A percentile compares a stretch with the other conserved stretches of the same genome.
phyloP scores from a whole-genome alignment of 805 yeast genomes.

The Wickerhamomyces mucosus region DNA sequence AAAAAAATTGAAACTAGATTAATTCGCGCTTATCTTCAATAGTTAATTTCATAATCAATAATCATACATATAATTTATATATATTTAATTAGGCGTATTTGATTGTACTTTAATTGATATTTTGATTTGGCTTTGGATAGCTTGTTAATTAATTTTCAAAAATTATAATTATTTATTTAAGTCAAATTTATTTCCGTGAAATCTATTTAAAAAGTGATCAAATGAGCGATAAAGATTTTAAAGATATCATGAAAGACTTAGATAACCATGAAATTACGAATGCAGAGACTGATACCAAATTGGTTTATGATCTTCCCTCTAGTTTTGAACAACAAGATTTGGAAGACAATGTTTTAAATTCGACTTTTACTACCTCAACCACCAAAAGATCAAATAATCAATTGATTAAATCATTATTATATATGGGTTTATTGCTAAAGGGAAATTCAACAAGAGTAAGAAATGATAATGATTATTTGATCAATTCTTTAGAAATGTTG shows the following conservation, averaged over 20 bases:
- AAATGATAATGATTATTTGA: conserved; percentile 4
- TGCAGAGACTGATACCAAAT: background rate
- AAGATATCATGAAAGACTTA: background rate
- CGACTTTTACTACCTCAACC: background rate
- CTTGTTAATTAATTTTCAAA: too few species aligned
- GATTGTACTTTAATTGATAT: too few species aligned
- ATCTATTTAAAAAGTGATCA: too few species aligned
- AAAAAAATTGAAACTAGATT: too few species aligned
- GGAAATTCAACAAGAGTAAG: conserved; percentile 2
- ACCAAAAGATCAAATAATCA: conserved; percentile 5
- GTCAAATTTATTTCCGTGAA: too few species aligned
- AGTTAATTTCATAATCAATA: too few species aligned
- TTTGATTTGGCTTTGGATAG: too few species aligned
- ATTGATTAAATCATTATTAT: conserved; percentile 8
- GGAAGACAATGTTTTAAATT: background rate
- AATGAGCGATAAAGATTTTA: conserved; percentile 1
- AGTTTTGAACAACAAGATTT: background rate
- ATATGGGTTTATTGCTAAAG: conserved; percentile 8
- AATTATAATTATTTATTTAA: too few species aligned
- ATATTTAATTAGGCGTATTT: too few species aligned
- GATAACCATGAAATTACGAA: background rate
- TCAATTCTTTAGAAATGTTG: conserved; percentile 8
- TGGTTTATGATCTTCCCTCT: too few species aligned
- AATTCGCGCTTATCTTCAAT: too few species aligned
- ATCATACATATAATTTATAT: too few species aligned